Conservation (phyloP, 352 stramenopile species). For the Pythium insidiosum region DNA sequence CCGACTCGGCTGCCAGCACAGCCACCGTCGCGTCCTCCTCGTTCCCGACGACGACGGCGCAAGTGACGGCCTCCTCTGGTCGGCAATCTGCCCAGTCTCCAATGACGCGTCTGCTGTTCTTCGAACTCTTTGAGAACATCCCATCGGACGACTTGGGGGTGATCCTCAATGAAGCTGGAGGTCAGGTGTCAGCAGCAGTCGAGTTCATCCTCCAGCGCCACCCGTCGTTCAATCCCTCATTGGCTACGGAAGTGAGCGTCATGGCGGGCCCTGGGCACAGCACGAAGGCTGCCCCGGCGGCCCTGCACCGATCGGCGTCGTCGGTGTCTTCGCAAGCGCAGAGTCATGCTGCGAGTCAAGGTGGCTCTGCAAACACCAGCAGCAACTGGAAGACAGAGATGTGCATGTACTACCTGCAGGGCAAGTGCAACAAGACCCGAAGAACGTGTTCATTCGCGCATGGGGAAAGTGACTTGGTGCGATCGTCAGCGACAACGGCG, state of each 20-base stretch:
- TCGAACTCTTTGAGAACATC: slow-evolving; percentile 69
- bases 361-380: too few relatives aligned
- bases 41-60: slow-evolving; percentile 18
- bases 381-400: slow-evolving; percentile 88
- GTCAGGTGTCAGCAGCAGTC: slow-evolving; percentile 49
- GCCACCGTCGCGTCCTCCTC: slow-evolving; percentile 20
- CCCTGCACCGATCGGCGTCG: slow-evolving; percentile 9
- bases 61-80: too few relatives aligned
- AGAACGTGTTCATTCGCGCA: slow-evolving; percentile 85
- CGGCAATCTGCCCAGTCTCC: too few relatives aligned
- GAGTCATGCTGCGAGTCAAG: too few relatives aligned
- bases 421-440: slow-evolving; percentile 85
- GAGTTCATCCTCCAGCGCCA: slow-evolving; percentile 61
- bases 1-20: slow-evolving; percentile 8
- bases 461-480: slow-evolving; percentile 70
- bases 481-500: slow-evolving; percentile 17
- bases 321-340: too few relatives aligned
- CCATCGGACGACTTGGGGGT: slow-evolving; percentile 49
- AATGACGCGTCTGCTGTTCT: slow-evolving; percentile 53
- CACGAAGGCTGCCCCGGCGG: neutral
- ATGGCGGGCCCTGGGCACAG: slow-evolving; percentile 3
- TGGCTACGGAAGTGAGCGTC: slow-evolving; percentile 15
- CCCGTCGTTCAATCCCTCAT: slow-evolving; percentile 57
- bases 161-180: slow-evolving; percentile 33
- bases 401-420: slow-evolving; percentile 86